phyloP scores from a whole-genome alignment of 1,284 basidiomycete genomes.

The Mixia osmundae region DNA sequence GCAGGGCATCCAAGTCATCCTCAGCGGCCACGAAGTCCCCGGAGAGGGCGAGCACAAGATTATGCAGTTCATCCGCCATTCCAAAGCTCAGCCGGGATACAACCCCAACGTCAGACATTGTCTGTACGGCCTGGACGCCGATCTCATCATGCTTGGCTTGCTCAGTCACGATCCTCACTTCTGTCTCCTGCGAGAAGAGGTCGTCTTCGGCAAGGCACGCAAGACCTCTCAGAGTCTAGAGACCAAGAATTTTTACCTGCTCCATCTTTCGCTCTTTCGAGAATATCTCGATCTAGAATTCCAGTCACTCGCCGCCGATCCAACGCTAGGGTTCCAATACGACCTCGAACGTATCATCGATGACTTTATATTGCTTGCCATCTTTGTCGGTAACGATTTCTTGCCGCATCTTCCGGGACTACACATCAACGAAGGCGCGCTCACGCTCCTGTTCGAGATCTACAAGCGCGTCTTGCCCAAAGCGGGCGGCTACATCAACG shows the following conservation, averaged over 20 bases:
- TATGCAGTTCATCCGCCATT: constrained; percentile 92
- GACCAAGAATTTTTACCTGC: constrained; percentile 74
- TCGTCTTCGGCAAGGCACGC: constrained; percentile 75
- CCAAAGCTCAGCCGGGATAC: constrained; percentile 84
- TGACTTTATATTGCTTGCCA: constrained; percentile 86
- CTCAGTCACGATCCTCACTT: constrained; percentile 98
- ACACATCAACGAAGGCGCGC: constrained; percentile 90
- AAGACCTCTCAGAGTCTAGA: constrained; percentile 41
- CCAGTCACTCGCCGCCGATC: constrained; percentile 26
- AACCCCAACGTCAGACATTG: constrained; percentile 87
- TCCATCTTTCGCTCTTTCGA: constrained; percentile 81
- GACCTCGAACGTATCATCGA: constrained; percentile 84
- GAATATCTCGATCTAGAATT: constrained; percentile 97
- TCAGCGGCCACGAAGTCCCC: constrained; percentile 92
- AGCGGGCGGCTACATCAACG: constrained; percentile 82
- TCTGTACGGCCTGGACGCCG: constrained; percentile 92
- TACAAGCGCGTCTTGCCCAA: constrained; percentile 76
- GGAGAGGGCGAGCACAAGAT: constrained; percentile 99
- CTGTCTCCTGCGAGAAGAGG: constrained; percentile 88
- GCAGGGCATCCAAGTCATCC: constrained; percentile 71
- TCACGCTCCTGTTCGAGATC: constrained; percentile 76
- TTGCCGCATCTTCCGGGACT: constrained; percentile 85
- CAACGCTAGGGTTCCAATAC: constrained; percentile 40
- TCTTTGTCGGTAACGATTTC: constrained; percentile 95
- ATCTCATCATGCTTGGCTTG: constrained; percentile 92